Conservation (phyloP, 192 early-diverging fungal species). For the Coemansia interrupta region DNA sequence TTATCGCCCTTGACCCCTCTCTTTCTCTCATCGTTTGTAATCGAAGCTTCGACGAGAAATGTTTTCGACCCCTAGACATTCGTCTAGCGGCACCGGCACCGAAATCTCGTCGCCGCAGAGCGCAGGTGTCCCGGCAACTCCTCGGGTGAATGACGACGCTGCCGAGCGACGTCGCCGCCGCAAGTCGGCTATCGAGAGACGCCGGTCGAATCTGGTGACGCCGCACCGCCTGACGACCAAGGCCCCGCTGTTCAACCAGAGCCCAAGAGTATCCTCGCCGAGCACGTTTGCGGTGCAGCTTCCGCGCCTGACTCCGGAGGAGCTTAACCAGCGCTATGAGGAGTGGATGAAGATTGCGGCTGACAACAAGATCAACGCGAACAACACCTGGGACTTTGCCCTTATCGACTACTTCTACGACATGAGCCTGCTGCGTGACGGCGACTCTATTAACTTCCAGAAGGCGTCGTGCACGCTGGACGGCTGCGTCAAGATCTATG, state of each 20-base stretch:
- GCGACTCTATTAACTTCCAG: slow-evolving; percentile 97
- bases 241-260: slow-evolving; percentile 29
- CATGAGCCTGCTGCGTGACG: slow-evolving; percentile 88
- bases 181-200: slow-evolving; percentile 51
- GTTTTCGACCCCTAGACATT: slow-evolving; percentile 26
- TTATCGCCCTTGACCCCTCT: background rate
- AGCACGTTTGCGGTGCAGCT: slow-evolving; percentile 50
- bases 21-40: background rate
- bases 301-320: slow-evolving; percentile 51
- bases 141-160: slow-evolving; percentile 53
- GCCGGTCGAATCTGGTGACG: slow-evolving; percentile 43
- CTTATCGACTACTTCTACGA: slow-evolving; percentile 98
- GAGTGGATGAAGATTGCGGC: slow-evolving; percentile 98
- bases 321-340: slow-evolving; percentile 68
- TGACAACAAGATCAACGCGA: slow-evolving; percentile 91
- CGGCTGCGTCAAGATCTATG: slow-evolving; percentile 96
- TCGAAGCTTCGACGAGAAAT: background rate
- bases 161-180: slow-evolving; percentile 53
- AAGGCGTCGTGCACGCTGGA: slow-evolving; percentile 96
- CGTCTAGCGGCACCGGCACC: slow-evolving; percentile 12
- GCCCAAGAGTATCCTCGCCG: slow-evolving; percentile 37
- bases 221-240: slow-evolving; percentile 36
- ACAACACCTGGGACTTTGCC: slow-evolving; percentile 94
- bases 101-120: slow-evolving; percentile 39
- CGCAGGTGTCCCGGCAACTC: slow-evolving; percentile 29